Evolutionary conservation across 495 filamentous ascomycete species (phyloP).

Genomic region (Niebla homalea): DNA sequence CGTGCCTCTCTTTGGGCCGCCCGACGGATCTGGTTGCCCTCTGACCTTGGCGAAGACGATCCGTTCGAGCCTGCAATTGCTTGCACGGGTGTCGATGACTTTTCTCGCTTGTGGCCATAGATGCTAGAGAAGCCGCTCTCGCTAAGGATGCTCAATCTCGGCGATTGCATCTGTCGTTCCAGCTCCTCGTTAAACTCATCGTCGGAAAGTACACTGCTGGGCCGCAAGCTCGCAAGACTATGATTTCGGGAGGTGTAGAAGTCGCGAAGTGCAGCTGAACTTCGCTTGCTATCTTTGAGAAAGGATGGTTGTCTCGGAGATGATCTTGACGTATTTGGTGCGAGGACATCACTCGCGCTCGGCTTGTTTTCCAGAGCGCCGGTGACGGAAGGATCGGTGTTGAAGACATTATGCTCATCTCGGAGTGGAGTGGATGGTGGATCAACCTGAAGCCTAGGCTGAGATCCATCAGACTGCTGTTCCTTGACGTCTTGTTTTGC

Average conservation of each 20-base stretch:
- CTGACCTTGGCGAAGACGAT: not conserved
- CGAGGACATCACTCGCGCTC: conserved; percentile 29
- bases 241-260: conserved; percentile 40
- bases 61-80: not conserved
- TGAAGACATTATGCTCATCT: not conserved
- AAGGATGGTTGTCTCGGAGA: conserved; percentile 51
- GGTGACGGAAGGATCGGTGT: conserved; percentile 19
- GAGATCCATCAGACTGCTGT: conserved; percentile 13
- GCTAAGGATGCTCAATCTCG: conserved; percentile 61
- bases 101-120: conserved; percentile 27
- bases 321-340: not conserved
- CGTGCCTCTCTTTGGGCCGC: conserved; percentile 9
- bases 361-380: conserved; percentile 18
- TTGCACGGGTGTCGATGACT: not conserved
- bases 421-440: conserved; percentile 17
- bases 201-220: conserved; percentile 16
- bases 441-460: conserved; percentile 18
- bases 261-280: conserved; percentile 52
- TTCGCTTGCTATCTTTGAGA: conserved; percentile 44
- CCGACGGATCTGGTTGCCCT: not conserved
- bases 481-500: not conserved
- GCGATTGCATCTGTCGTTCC: conserved; percentile 33
- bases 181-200: conserved; percentile 26
- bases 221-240: conserved; percentile 16
- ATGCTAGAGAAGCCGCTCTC: conserved; percentile 67